phyloP scores from a whole-genome alignment of 352 stramenopile genomes.

The Pythium volutum region DNA sequence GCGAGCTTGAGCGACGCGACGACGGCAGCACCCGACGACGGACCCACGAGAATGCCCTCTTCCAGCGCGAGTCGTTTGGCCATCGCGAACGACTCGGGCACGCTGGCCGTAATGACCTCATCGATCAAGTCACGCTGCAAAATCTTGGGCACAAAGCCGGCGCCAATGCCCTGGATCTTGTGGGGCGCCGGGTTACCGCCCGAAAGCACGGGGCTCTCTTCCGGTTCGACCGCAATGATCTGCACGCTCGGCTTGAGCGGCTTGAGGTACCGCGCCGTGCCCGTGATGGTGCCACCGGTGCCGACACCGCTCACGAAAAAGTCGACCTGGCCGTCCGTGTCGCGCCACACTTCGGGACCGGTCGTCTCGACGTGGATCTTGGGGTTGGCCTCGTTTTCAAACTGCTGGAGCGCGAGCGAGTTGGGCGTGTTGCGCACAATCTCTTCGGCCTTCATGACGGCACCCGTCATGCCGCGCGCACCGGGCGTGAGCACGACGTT shows the following conservation, averaged over 20 bases:
- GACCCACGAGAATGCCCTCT: conserved; percentile 84
- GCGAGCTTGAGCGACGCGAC: conserved; percentile 79
- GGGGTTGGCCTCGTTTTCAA: conserved; percentile 97
- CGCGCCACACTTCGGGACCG: conserved; percentile 83
- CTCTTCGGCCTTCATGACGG: conserved; percentile 73
- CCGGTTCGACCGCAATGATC: conserved; percentile 82
- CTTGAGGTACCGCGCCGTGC: conserved; percentile 85
- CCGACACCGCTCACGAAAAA: conserved; percentile 88
- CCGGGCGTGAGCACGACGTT: conserved; percentile 92
- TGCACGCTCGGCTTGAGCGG: conserved; percentile 78
- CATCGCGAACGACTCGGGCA: conserved; percentile 82
- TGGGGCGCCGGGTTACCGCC: conserved; percentile 75
- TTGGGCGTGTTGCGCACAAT: conserved; percentile 76
- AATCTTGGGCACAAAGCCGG: conserved; percentile 81
- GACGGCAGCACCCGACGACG: conserved; percentile 86
- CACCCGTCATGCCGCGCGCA: conserved; percentile 75
- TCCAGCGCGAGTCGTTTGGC: conserved; percentile 81
- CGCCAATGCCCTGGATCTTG: conserved; percentile 87
- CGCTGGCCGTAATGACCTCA: conserved; percentile 84
- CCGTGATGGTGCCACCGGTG: conserved; percentile 86
- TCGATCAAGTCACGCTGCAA: conserved; percentile 83
- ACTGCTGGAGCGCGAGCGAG: conserved; percentile 90
- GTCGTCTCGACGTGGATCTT: conserved; percentile 88
- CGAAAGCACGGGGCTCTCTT: conserved; percentile 82
- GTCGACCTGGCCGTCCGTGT: conserved; percentile 86